Evolutionary conservation across 768 basidiomycete species (phyloP), one percentile per base, ranked within the genome.

Genomic region (Naganishia friedmannii): DNA sequence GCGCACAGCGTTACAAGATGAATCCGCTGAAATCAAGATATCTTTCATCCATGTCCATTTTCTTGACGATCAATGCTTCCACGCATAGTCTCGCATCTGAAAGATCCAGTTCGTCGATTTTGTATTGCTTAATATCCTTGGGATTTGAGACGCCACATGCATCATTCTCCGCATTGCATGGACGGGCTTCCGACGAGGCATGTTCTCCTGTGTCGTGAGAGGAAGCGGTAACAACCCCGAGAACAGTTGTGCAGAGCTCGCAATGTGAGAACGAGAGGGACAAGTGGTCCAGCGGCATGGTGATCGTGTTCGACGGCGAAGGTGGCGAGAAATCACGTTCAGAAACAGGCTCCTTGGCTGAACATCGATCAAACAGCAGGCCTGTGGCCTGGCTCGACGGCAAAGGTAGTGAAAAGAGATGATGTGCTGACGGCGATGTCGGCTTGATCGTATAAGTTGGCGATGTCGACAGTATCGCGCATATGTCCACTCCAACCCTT

Each of bases 31-130:
- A 69, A 37, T 69, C 68, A 2, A 69, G 46, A 29, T 69, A 69
- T 63, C 68, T 29, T 5, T 72, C 72, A n/a, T 69, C 71, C 45
- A 58, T 34, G 17, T 73, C 72, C 26, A 67, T 42, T 55, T 80
- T 80, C 23, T 78, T 67, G 34, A 80, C 76, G 15, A 80, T 77
- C 29, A 80, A 66, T 12, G 78, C 79, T 65, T 80, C 79, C 3
- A 80, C 79, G 69, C 79, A 80, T 29, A 80, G 77, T 60, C 73
- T 65, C 46, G 77, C 75, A 12, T 73, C 63, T 13, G 26, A 32
- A 21, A 65, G 68, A 34, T 60, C 53, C 19, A 29, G n/a, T 5
- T 28, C 31, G 13, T 65, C 48, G 9, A 57, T n/a, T 48, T 37
- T 48, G 19, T 9, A 51, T 53, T 37, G 42, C 15, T 2, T 2